A percentile compares a stretch with the other conserved stretches of the same genome.
phyloP scores from a whole-genome alignment of 495 filamentous ascomycete species.

The Penicillium angulare region DNA sequence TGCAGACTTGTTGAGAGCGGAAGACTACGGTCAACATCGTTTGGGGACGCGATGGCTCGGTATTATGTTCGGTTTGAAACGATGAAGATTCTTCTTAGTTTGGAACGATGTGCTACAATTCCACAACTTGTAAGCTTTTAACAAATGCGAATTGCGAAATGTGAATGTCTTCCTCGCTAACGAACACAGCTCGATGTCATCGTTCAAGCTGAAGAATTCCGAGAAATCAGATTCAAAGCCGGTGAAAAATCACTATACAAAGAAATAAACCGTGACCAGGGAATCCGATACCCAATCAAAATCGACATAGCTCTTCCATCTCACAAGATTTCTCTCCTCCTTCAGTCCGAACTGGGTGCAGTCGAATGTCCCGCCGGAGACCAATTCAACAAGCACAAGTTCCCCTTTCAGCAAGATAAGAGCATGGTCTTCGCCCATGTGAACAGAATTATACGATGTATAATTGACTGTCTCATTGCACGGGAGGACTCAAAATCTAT shows the following conservation, averaged over 20 bases:
- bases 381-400: constrained; percentile 58
- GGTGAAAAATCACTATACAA: constrained; percentile 76
- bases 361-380: constrained; percentile 68
- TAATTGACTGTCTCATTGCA: constrained; percentile 78
- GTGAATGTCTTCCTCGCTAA: constrained; percentile 27
- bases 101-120: constrained; percentile 59
- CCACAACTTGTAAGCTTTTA: constrained; percentile 65
- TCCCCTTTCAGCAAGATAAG: constrained; percentile 68
- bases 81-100: constrained; percentile 71
- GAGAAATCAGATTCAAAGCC: constrained; percentile 70
- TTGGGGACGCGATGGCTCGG: constrained; percentile 87
- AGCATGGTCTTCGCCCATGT: constrained; percentile 68
- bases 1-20: constrained; percentile 54
- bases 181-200: constrained; percentile 57
- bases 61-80: constrained; percentile 92
- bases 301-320: constrained; percentile 66
- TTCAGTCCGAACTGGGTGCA: constrained; percentile 77
- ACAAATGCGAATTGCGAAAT: no score
- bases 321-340: constrained; percentile 86
- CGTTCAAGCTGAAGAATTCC: constrained; percentile 75
- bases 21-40: constrained; percentile 66
- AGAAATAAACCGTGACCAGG: constrained; percentile 72
- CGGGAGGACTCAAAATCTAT: constrained; percentile 65
- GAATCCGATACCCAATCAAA: constrained; percentile 76
- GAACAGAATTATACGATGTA: constrained; percentile 73